A percentile compares a stretch with the other conserved stretches of the same genome.
Evolutionary conservation across 176 grass and related monocot species (phyloP).

Genomic region (Aegilops umbellulata): DNA sequence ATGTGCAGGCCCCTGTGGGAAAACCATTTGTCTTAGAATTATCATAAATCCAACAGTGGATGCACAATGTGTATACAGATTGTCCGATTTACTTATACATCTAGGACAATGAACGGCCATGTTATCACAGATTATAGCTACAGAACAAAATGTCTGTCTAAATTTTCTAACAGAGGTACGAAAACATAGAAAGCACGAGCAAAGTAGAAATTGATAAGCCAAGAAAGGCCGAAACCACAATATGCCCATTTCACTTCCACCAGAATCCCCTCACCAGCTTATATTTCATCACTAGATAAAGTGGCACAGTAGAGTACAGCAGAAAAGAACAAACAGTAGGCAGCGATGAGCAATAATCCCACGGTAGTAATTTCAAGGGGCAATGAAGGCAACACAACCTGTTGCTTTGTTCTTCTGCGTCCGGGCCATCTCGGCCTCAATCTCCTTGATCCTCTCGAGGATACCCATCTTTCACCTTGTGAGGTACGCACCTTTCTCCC

Average conservation of each 20-base stretch:
- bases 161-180: not conserved
- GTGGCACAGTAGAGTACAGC: not conserved
- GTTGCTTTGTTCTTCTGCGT: slow-evolving; percentile 99
- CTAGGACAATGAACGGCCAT: not conserved
- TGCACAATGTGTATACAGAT: not conserved
- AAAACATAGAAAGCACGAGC: not conserved
- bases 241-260: not conserved
- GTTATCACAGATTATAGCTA: slow-evolving; percentile 1
- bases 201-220: not conserved
- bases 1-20: not conserved
- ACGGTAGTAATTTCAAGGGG: not conserved
- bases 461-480: slow-evolving; percentile 80
- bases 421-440: slow-evolving; percentile 97
- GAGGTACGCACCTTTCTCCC: slow-evolving; percentile 4
- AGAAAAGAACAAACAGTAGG: not conserved
- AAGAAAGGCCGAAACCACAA: not conserved
- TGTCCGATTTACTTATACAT: not conserved
- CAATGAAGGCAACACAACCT: slow-evolving; percentile 47
- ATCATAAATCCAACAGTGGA: not conserved
- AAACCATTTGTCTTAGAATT: not conserved
- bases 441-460: slow-evolving; percentile 97
- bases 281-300: not conserved
- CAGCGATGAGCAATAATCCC: not conserved
- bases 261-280: not conserved
- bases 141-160: not conserved